These are phyloP conservation scores for Ustilago lituana DNA, from an alignment of 1,284 basidiomycete species.

Conservation along the genomic window DNA sequence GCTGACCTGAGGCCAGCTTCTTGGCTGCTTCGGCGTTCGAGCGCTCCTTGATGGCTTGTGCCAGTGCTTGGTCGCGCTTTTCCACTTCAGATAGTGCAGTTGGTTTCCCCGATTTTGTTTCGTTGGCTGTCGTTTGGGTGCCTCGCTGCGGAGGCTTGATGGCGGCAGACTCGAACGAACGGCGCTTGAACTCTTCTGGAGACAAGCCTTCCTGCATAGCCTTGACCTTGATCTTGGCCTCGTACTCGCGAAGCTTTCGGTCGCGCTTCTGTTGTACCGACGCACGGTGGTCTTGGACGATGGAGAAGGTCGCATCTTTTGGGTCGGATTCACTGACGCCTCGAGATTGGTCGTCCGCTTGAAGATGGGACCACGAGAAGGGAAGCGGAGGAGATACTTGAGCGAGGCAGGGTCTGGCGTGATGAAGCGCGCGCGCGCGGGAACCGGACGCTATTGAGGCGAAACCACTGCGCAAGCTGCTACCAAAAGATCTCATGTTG, in stretches of 20 bases:
- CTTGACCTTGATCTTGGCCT: slow-evolving; percentile 57
- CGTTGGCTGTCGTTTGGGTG: background rate
- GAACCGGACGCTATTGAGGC: slow-evolving; percentile 14
- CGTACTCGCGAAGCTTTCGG: slow-evolving; percentile 58
- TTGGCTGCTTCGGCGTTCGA: slow-evolving; percentile 45
- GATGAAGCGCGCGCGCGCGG: slow-evolving; percentile 11
- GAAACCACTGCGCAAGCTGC: background rate
- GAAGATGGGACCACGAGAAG: slow-evolving; percentile 40
- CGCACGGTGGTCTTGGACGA: slow-evolving; percentile 20
- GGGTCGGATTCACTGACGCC: background rate
- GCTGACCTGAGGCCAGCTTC: slow-evolving; percentile 40
- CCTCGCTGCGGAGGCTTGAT: slow-evolving; percentile 4
- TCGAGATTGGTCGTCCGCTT: slow-evolving; percentile 21
- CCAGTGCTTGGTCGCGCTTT: slow-evolving; percentile 42
- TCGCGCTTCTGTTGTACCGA: slow-evolving; percentile 46
- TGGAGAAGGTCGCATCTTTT: background rate
- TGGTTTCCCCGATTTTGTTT: background rate
- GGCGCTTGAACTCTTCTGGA: slow-evolving; percentile 47
- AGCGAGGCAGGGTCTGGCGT: slow-evolving; percentile 15
- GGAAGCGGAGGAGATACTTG: slow-evolving; percentile 35
- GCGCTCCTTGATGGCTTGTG: slow-evolving; percentile 31
- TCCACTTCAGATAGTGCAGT: slow-evolving; percentile 29
- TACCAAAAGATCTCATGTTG: slow-evolving; percentile 16
- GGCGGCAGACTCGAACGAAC: slow-evolving; percentile 23
- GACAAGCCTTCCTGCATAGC: slow-evolving; percentile 53